Percentiles rank a stretch among this genome's conserved stretches.
Evolutionary conservation across 805 yeast genomes (phyloP).

Genomic region (Metschnikowia peoriensis): DNA sequence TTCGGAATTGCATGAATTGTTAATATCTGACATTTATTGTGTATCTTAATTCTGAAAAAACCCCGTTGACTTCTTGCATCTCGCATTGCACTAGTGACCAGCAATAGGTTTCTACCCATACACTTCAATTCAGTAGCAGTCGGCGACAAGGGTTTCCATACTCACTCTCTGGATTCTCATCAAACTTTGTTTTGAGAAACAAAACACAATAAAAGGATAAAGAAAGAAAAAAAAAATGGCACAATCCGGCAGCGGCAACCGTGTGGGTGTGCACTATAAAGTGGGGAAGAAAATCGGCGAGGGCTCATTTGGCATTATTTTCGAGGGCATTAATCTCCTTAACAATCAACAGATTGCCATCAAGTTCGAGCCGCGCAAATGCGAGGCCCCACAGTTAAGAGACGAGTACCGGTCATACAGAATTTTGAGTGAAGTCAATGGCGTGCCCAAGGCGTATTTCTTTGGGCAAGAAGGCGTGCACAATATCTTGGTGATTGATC

Average conservation of each 20-base stretch:
- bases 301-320: conserved; percentile 96
- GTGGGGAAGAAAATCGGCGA: conserved; percentile 98
- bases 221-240: conserved; percentile 23
- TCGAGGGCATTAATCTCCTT: conserved; percentile 90
- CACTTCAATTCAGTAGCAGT: too few species aligned
- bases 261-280: conserved; percentile 93
- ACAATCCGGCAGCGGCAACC: conserved; percentile 48
- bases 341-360: conserved; percentile 94
- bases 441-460: conserved; percentile 95
- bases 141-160: too few species aligned
- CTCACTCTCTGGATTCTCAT: too few species aligned
- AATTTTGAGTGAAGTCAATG: conserved; percentile 74
- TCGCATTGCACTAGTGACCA: too few species aligned
- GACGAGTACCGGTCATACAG: conserved; percentile 97
- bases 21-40: not conserved
- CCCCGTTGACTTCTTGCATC: too few species aligned
- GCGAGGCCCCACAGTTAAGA: conserved; percentile 95
- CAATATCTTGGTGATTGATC: conserved; percentile 89
- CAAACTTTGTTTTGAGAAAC: not conserved
- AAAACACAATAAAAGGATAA: not conserved
- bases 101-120: too few species aligned
- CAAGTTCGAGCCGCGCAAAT: conserved; percentile 93
- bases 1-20: not conserved
- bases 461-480: conserved; percentile 98
- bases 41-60: too few species aligned